phyloP scores from a whole-genome alignment of 164 flowering plant species.

The Magnolia changhungtana region DNA sequence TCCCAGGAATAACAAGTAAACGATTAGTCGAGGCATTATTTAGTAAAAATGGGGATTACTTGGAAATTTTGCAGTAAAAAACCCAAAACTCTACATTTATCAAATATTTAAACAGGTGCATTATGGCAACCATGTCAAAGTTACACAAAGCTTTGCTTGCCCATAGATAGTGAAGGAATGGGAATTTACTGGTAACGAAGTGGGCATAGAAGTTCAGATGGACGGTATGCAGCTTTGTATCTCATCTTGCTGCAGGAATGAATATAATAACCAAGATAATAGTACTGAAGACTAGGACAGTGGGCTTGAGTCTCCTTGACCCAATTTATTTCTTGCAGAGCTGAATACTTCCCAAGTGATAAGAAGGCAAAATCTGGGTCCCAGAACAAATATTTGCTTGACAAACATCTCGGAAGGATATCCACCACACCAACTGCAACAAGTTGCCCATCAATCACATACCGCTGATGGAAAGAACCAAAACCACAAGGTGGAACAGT shows the following conservation, averaged over 20 bases:
- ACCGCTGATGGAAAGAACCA: slow-evolving; percentile 99
- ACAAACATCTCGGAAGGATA: slow-evolving; percentile 88
- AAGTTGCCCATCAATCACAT: slow-evolving; percentile 75
- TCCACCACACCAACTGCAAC: slow-evolving; percentile 98
- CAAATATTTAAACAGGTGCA: too few species aligned
- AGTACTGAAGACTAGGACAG: slow-evolving; percentile 79
- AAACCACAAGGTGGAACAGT: slow-evolving; percentile 83
- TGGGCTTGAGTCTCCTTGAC: slow-evolving; percentile 60
- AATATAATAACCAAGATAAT: slow-evolving; percentile 94
- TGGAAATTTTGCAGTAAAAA: too few species aligned
- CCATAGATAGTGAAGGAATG: slow-evolving; percentile 1
- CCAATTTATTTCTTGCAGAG: slow-evolving; percentile 84
- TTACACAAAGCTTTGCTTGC: neutral
- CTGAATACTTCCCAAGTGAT: slow-evolving; percentile 89
- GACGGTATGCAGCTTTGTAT: slow-evolving; percentile 90
- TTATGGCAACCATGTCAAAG: neutral
- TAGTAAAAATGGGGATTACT: too few species aligned
- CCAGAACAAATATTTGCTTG: slow-evolving; percentile 97
- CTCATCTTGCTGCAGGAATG: slow-evolving; percentile 94
- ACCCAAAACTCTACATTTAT: neutral
- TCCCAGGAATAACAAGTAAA: neutral
- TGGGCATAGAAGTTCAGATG: slow-evolving; percentile 96
- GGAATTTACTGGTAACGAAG: slow-evolving; percentile 78
- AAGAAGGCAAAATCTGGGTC: slow-evolving; percentile 86
- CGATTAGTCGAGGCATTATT: neutral